Evolutionary conservation across 2,329 filamentous ascomycete genomes (phyloP).

Genomic region (Drechslerella stenobrocha): DNA sequence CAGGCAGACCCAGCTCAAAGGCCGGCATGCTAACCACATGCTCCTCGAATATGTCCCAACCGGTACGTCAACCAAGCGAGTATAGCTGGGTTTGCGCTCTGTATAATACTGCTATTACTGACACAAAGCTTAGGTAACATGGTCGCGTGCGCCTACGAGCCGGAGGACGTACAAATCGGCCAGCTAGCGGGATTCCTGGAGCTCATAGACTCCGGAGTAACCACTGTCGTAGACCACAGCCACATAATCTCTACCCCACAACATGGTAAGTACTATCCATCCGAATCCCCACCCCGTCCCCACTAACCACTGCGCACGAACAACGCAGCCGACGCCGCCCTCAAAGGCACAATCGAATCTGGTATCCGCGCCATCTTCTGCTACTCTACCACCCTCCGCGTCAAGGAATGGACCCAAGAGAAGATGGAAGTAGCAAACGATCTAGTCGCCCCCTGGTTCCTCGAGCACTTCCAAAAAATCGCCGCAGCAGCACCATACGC

Average conservation of each 20-base stretch:
- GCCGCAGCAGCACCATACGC: conserved; percentile 53
- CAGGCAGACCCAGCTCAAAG: conserved; percentile 55
- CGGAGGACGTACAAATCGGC: conserved; percentile 60
- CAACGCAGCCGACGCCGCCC: conserved; percentile 53
- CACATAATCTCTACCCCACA: conserved; percentile 55
- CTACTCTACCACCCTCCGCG: conserved; percentile 55
- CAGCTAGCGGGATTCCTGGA: conserved; percentile 57
- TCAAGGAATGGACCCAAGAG: conserved; percentile 54
- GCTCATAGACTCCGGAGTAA: conserved; percentile 57
- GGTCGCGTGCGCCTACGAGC: conserved; percentile 54
- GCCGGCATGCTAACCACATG: conserved; percentile 56
- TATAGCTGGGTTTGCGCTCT: too few species aligned
- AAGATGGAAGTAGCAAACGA: conserved; percentile 51
- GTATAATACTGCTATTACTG: not conserved
- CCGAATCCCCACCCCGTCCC: not conserved
- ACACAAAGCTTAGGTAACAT: conserved; percentile 55
- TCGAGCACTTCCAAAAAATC: conserved; percentile 56
- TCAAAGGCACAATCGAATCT: conserved; percentile 57
- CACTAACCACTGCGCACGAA: not conserved
- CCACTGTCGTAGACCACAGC: conserved; percentile 57
- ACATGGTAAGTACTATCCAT: conserved; percentile 52
- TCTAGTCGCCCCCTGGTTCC: conserved; percentile 55
- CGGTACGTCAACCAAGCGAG: too few species aligned
- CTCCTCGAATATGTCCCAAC: conserved; percentile 58
- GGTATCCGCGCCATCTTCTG: conserved; percentile 60